Percentiles rank a stretch among this genome's conserved stretches.
These are phyloP conservation scores for Durotheca rogersii DNA, from an alignment of 495 filamentous ascomycete species.

Conservation along the genomic window DNA sequence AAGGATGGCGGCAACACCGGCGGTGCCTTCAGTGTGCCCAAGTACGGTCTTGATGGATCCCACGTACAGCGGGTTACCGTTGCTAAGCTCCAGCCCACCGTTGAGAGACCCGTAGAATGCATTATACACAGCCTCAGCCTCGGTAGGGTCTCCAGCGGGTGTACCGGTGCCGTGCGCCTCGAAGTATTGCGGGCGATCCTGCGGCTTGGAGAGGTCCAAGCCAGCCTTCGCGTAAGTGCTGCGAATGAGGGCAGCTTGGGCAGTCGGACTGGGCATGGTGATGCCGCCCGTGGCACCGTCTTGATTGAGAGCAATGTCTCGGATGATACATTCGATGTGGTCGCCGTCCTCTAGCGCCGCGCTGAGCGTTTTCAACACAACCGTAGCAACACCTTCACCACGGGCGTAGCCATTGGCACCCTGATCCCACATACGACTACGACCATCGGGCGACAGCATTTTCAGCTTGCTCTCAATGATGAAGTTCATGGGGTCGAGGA, in stretches of 20 bases:
- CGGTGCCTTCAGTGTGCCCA: neutral
- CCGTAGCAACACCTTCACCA: constrained; percentile 52
- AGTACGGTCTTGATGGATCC: neutral
- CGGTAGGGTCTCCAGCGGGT: constrained; percentile 45
- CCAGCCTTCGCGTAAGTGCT: constrained; percentile 43
- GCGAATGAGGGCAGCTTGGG: neutral
- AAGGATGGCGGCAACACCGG: neutral
- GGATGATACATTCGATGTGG: neutral
- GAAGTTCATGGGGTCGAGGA: constrained; percentile 1
- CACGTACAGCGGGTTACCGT: neutral
- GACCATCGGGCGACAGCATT: constrained; percentile 17
- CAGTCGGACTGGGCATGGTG: neutral
- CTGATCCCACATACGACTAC: constrained; percentile 44
- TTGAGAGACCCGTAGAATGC: neutral
- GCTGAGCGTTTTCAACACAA: constrained; percentile 46
- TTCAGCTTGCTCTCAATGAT: neutral
- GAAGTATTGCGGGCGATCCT: constrained; percentile 43
- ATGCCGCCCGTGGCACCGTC: neutral
- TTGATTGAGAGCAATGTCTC: neutral
- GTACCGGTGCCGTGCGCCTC: constrained; percentile 55
- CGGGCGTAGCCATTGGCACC: constrained; percentile 48
- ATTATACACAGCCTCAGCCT: too few species aligned
- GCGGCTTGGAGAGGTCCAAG: constrained; percentile 42
- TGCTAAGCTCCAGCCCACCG: neutral
- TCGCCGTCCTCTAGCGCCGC: constrained; percentile 36